A percentile compares a stretch with the other conserved stretches of the same genome.
Evolutionary conservation across 345 rosid species (phyloP).

Genomic region (Noccaea caerulescens): DNA sequence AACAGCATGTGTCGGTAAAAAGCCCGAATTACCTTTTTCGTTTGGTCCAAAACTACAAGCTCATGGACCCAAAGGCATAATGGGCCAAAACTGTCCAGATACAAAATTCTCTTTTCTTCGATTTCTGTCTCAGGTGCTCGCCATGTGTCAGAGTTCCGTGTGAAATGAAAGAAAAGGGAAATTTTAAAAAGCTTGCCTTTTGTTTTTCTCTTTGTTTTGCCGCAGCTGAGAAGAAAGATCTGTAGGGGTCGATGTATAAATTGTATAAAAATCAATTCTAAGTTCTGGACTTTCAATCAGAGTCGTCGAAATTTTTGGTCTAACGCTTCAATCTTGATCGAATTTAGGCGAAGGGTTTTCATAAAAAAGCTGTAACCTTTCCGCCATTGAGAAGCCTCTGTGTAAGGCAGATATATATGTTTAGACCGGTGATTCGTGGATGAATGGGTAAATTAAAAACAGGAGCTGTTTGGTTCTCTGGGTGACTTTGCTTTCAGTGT

Average conservation of each 20-base stretch:
- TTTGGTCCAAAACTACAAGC: not conserved
- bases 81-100: constrained; percentile 1
- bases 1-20: constrained; percentile 36
- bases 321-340: constrained; percentile 14
- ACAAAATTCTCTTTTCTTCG: not conserved
- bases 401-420: not conserved
- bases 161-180: no score
- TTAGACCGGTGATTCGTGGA: not conserved
- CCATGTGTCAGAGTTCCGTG: not conserved
- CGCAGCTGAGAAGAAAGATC: not conserved
- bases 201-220: no score
- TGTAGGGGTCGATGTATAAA: no score
- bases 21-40: constrained; percentile 14
- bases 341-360: not conserved
- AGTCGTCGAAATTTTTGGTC: not conserved
- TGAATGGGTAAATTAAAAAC: not conserved
- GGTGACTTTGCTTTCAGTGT: not conserved
- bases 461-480: constrained; percentile 2
- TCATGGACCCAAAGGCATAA: not conserved
- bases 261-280: not conserved
- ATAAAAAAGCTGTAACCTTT: not conserved
- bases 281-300: not conserved
- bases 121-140: not conserved
- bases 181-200: no score
- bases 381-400: constrained; percentile 1